phyloP scores from a whole-genome alignment of 768 basidiomycete species.

The Boletellus ananas region DNA sequence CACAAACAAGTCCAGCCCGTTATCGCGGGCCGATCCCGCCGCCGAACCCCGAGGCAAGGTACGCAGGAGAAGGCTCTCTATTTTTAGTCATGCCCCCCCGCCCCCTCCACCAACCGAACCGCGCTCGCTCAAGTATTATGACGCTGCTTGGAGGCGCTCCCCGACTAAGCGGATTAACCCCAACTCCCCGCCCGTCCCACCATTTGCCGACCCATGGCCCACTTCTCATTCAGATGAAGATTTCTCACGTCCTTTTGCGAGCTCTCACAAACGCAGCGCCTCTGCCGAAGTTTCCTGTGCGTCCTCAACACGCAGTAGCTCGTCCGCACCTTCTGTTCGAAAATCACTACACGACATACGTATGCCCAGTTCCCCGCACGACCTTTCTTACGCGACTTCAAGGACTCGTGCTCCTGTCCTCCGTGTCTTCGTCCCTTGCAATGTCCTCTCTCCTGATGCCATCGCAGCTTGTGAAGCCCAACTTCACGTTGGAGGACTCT shows the following conservation, averaged over 20 bases:
- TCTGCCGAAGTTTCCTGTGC: constrained; percentile 46
- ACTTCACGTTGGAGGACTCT: constrained; percentile 61
- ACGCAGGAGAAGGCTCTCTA: constrained; percentile 28
- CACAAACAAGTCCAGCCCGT: constrained; percentile 14
- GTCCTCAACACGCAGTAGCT: constrained; percentile 29
- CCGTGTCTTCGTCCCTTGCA: constrained; percentile 72
- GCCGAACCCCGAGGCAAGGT: constrained; percentile 11
- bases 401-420: constrained; percentile 67
- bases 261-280: constrained; percentile 39
- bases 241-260: constrained; percentile 28
- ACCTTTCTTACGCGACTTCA: constrained; percentile 56
- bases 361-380: constrained; percentile 47
- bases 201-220: constrained; percentile 23
- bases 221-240: constrained; percentile 41
- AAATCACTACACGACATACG: constrained; percentile 14
- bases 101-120: constrained; percentile 50
- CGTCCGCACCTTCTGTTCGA: constrained; percentile 20
- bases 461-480: constrained; percentile 64
- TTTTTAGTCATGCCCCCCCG: constrained; percentile 36
- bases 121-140: constrained; percentile 42
- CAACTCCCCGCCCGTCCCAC: constrained; percentile 1
- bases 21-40: constrained; percentile 17
- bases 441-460: constrained; percentile 42
- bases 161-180: constrained; percentile 4
- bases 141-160: constrained; percentile 49